Conservation (phyloP, 805 yeast species). For the Pichia heedii region DNA sequence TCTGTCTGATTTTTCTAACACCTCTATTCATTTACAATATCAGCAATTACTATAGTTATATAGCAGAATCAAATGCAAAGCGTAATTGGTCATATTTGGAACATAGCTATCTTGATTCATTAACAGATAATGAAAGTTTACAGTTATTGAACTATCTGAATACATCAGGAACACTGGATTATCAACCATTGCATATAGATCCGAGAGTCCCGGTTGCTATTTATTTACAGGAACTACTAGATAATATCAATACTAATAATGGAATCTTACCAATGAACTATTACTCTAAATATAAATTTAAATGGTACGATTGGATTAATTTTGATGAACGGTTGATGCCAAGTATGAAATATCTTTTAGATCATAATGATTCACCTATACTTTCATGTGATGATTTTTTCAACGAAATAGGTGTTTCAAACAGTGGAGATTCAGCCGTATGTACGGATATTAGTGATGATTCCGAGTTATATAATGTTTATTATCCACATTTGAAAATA, state of each 20-base stretch:
- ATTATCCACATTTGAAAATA: constrained; percentile 21
- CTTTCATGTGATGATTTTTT: constrained; percentile 15
- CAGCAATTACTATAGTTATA: no score
- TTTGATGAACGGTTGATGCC: constrained; percentile 18
- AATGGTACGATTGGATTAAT: constrained; percentile 25
- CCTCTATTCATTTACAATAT: no score
- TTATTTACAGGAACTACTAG: constrained; percentile 5
- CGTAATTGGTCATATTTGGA: background rate
- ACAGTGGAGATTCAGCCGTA: background rate
- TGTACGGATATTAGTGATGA: constrained; percentile 12
- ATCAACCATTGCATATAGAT: background rate
- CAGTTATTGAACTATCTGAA: no score
- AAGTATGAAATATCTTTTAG: constrained; percentile 10
- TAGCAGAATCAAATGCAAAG: background rate
- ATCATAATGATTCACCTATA: constrained; percentile 2
- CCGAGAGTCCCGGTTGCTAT: constrained; percentile 7
- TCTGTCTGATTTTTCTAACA: no score
- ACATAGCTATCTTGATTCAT: background rate
- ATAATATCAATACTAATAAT: background rate
- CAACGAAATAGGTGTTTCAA: constrained; percentile 12
- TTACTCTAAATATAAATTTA: constrained; percentile 10
- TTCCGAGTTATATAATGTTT: constrained; percentile 6
- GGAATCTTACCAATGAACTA: background rate
- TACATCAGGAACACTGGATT: no score
- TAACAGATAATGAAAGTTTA: background rate